Percentiles rank a stretch among this genome's conserved stretches.
phyloP scores from a whole-genome alignment of 73 alveolate species.

The Paramecium biaurelia region DNA sequence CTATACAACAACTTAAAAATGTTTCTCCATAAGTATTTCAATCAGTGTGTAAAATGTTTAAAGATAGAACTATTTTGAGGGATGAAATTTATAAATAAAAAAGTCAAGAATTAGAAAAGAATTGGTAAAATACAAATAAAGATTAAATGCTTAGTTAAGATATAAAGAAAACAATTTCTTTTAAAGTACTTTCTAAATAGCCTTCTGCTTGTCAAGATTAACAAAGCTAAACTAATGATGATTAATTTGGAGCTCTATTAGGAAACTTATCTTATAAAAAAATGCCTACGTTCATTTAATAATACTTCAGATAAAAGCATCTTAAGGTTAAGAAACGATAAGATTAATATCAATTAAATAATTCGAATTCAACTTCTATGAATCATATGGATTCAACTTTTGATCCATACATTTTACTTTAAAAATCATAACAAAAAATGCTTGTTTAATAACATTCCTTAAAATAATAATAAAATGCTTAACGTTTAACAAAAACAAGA shows the following conservation, averaged over 20 bases:
- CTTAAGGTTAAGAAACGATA: neutral
- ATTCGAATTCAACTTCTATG: neutral
- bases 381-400: constrained; percentile 1
- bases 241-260: neutral
- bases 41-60: neutral
- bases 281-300: constrained; percentile 11
- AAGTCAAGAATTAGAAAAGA: neutral
- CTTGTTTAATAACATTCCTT: neutral
- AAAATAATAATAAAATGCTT: neutral
- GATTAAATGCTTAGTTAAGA: neutral
- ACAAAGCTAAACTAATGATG: constrained; percentile 26
- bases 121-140: constrained; percentile 2
- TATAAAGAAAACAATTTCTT: constrained; percentile 1
- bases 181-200: neutral
- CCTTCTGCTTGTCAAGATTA: constrained; percentile 1
- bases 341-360: neutral
- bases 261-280: neutral
- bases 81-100: constrained; percentile 11
- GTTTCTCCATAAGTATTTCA: neutral
- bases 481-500: neutral
- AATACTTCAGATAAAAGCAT: neutral
- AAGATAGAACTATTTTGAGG: neutral
- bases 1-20: neutral
- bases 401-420: neutral
- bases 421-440: neutral